A percentile compares a stretch with the other conserved stretches of the same genome.
phyloP scores from a whole-genome alignment of 805 yeast species.

The Metschnikowia orientalis region DNA sequence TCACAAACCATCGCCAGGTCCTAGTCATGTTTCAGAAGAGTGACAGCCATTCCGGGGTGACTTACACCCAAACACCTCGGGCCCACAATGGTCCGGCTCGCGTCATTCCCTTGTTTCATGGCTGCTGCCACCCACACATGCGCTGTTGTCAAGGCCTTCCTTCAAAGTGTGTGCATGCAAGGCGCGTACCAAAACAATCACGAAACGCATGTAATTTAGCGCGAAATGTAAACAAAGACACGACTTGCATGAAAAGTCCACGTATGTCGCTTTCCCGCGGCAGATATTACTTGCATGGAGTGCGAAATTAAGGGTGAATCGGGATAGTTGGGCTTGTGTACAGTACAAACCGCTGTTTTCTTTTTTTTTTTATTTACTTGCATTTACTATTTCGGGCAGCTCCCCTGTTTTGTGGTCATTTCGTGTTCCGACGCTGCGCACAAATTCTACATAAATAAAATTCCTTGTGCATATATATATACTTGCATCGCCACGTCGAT shows the following conservation, averaged over 20 bases:
- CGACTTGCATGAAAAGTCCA: neutral
- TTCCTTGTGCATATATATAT: slow-evolving; percentile 9
- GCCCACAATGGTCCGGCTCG: neutral
- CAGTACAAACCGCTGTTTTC: neutral
- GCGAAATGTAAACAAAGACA: slow-evolving; percentile 14
- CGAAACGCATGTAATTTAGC: slow-evolving; percentile 14
- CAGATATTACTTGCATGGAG: slow-evolving; percentile 19
- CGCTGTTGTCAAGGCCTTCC: no score
- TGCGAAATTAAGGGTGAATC: slow-evolving; percentile 15
- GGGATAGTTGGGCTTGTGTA: slow-evolving; percentile 3
- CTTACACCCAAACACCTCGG: neutral
- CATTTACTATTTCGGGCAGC: neutral
- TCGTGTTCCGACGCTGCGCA: slow-evolving; percentile 7
- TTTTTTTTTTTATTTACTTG: neutral
- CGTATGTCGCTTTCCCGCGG: neutral
- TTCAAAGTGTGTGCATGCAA: no score
- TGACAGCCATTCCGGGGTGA: no score
- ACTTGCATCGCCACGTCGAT: neutral
- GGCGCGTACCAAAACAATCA: slow-evolving; percentile 9
- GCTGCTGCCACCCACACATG: no score
- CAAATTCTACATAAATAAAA: no score
- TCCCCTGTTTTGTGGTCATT: neutral
- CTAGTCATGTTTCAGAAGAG: no score
- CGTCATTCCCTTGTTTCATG: neutral
- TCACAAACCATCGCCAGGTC: no score